Conservation (phyloP, 2,329 filamentous ascomycete species). For the Arthroderma uncinatum region DNA sequence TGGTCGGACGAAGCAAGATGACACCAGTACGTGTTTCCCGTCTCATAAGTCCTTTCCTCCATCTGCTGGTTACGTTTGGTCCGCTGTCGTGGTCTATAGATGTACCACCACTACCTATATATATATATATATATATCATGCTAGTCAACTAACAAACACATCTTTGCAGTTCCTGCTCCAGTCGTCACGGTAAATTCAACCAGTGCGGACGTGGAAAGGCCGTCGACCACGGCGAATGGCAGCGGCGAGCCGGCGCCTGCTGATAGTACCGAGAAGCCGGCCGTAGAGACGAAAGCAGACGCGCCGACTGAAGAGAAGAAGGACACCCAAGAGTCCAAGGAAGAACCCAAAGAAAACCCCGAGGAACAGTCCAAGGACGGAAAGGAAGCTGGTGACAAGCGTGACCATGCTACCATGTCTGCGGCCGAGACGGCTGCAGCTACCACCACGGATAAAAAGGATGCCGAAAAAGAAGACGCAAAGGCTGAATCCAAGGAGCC, state of each 20-base stretch:
- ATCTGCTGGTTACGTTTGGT: background rate
- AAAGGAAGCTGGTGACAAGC: constrained; percentile 19
- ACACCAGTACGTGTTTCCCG: background rate
- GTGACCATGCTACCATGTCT: constrained; percentile 16
- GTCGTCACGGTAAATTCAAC: background rate
- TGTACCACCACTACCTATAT: background rate
- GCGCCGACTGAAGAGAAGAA: background rate
- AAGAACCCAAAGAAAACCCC: background rate
- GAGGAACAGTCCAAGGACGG: background rate
- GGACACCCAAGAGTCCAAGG: background rate
- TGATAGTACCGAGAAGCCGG: background rate
- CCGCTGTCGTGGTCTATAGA: background rate
- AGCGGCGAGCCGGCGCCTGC: background rate
- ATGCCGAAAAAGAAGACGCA: constrained; percentile 7
- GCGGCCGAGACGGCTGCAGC: background rate
- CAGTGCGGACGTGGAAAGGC: background rate
- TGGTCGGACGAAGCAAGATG: background rate
- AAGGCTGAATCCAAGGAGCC: constrained; percentile 16
- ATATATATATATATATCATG: background rate
- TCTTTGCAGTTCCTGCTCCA: background rate
- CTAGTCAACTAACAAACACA: background rate
- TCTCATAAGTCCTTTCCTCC: background rate
- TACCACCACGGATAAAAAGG: background rate
- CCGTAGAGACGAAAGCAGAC: background rate
- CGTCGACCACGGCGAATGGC: background rate